Percentiles rank a stretch among this genome's conserved stretches.
Conservation (phyloP, 192 early-diverging fungal species). For the Umbelopsis sp. region DNA sequence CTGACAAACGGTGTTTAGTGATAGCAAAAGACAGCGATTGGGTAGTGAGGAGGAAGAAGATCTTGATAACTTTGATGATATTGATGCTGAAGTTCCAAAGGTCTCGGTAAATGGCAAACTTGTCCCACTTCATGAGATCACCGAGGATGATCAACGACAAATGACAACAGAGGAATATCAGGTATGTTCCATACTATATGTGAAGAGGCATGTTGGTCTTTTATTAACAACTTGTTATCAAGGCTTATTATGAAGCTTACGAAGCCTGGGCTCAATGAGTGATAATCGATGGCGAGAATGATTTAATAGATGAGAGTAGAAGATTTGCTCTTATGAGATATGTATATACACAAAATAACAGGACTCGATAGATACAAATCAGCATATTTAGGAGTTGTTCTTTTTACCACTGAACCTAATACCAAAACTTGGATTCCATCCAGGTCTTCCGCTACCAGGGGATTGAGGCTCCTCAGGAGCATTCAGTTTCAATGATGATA, state of each 20-base stretch:
- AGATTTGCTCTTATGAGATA: neutral
- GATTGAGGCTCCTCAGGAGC: neutral
- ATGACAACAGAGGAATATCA: conserved; percentile 64
- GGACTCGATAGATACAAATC: neutral
- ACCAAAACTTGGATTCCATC: conserved; percentile 9
- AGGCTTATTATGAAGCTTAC: conserved; percentile 43
- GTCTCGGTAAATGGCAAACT: conserved; percentile 42
- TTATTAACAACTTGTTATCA: neutral
- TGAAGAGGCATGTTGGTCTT: neutral
- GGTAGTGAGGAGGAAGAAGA: conserved; percentile 30
- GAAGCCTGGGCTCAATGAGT: conserved; percentile 15
- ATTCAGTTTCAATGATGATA: conserved; percentile 7
- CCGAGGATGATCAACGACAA: conserved; percentile 53
- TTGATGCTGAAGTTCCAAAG: conserved; percentile 5
- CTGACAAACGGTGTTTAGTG: neutral
- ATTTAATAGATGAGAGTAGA: neutral
- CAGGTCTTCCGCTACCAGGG: neutral
- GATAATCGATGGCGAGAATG: neutral
- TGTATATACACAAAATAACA: neutral
- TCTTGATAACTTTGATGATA: conserved; percentile 20
- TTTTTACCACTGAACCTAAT: conserved; percentile 14
- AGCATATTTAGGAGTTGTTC: neutral
- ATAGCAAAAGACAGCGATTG: conserved; percentile 12
- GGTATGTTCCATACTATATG: conserved; percentile 12
- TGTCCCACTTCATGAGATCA: conserved; percentile 53